Evolutionary conservation across 768 basidiomycete genomes (phyloP).

Genomic region (Leccinum disarticulatum): DNA sequence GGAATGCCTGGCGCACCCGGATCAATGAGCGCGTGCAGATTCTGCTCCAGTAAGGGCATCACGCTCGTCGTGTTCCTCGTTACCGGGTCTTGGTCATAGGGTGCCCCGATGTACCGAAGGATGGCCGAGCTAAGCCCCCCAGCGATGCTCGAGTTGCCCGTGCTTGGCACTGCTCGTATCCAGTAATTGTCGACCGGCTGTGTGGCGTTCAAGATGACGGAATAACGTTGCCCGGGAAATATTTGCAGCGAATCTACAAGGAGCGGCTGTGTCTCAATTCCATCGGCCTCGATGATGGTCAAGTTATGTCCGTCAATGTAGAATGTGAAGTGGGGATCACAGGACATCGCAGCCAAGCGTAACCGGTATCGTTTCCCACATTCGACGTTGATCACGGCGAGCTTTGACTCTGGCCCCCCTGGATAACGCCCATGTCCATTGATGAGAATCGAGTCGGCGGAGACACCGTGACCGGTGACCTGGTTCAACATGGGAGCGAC

Average conservation of each 20-base stretch:
- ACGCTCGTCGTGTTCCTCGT: background rate
- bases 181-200: slow-evolving; percentile 53
- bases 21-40: background rate
- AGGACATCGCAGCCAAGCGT: slow-evolving; percentile 47
- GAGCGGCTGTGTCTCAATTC: slow-evolving; percentile 20
- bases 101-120: background rate
- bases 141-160: background rate
- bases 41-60: background rate
- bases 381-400: slow-evolving; percentile 41
- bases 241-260: background rate
- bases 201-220: slow-evolving; percentile 16
- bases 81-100: background rate
- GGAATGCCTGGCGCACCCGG: background rate
- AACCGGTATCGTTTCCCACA: slow-evolving; percentile 44
- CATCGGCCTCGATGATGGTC: slow-evolving; percentile 45
- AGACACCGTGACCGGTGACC: slow-evolving; percentile 3
- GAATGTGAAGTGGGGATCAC: slow-evolving; percentile 43
- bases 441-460: slow-evolving; percentile 29
- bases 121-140: background rate
- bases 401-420: slow-evolving; percentile 36
- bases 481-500: background rate
- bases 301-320: slow-evolving; percentile 48
- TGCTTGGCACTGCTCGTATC: slow-evolving; percentile 38
- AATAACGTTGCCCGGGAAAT: background rate
- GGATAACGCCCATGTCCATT: slow-evolving; percentile 32